Conservation (phyloP, 1,284 basidiomycete species). For the Phlebopus sp. region DNA sequence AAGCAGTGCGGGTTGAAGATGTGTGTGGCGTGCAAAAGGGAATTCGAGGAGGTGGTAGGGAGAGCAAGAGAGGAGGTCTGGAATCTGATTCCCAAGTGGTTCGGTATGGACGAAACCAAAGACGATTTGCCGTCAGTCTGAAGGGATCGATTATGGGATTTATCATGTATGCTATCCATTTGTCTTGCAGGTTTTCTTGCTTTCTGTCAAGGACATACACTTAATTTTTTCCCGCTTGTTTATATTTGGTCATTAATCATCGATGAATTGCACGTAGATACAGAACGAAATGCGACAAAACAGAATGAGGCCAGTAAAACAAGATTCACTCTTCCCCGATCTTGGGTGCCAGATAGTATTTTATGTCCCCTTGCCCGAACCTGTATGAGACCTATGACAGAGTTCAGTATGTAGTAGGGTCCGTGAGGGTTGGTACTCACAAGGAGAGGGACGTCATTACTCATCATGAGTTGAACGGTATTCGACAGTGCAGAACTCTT, state of each 20-base stretch:
- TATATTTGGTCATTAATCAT: too few species aligned
- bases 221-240: too few species aligned
- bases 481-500: constrained; percentile 83
- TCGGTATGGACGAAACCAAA: constrained; percentile 42
- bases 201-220: too few species aligned
- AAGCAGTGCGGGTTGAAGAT: constrained; percentile 55
- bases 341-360: constrained; percentile 88
- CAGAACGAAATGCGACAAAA: constrained; percentile 2
- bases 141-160: too few species aligned
- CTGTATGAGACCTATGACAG: constrained; percentile 72
- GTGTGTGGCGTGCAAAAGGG: constrained; percentile 58
- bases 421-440: constrained; percentile 38
- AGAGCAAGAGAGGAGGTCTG: constrained; percentile 63
- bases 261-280: constrained; percentile 2
- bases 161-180: too few species aligned
- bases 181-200: too few species aligned
- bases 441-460: constrained; percentile 87
- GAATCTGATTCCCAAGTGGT: constrained; percentile 63
- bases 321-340: constrained; percentile 71
- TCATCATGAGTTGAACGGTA: constrained; percentile 81
- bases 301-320: constrained; percentile 1
- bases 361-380: constrained; percentile 79
- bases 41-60: constrained; percentile 50
- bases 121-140: background rate
- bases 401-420: constrained; percentile 15